A percentile compares a stretch with the other conserved stretches of the same genome.
Evolutionary conservation across 2,329 filamentous ascomycete genomes (phyloP).

Genomic region (Didymella sp.): DNA sequence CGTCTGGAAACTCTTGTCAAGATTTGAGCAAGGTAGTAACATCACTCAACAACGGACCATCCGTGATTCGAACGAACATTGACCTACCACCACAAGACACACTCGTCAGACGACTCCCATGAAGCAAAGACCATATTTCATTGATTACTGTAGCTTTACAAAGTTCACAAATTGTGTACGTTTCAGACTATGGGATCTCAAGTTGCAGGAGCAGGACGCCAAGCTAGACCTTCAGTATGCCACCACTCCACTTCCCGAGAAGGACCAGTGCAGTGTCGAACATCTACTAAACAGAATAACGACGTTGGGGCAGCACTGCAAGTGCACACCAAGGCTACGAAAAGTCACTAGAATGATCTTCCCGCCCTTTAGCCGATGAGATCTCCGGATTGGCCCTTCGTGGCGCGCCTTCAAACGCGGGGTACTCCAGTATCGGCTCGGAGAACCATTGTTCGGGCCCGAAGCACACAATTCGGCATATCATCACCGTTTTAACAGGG

Average conservation of each 20-base stretch:
- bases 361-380: slow-evolving; percentile 11
- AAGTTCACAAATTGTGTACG: background rate
- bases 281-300: background rate
- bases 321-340: background rate
- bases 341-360: background rate
- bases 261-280: background rate
- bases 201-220: background rate
- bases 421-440: slow-evolving; percentile 9
- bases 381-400: slow-evolving; percentile 2
- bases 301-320: background rate
- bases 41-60: background rate
- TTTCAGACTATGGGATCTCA: background rate
- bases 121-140: no score
- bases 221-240: background rate
- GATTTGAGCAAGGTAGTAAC: background rate
- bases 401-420: slow-evolving; percentile 15
- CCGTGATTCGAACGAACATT: background rate
- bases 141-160: no score
- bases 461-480: background rate
- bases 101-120: no score
- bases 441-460: slow-evolving; percentile 2
- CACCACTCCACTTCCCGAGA: background rate
- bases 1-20: background rate
- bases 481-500: background rate
- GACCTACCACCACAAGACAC: background rate